These are phyloP conservation scores for Citrus sinensis DNA, from an alignment of 345 rosid genomes.

Conservation along the genomic window DNA sequence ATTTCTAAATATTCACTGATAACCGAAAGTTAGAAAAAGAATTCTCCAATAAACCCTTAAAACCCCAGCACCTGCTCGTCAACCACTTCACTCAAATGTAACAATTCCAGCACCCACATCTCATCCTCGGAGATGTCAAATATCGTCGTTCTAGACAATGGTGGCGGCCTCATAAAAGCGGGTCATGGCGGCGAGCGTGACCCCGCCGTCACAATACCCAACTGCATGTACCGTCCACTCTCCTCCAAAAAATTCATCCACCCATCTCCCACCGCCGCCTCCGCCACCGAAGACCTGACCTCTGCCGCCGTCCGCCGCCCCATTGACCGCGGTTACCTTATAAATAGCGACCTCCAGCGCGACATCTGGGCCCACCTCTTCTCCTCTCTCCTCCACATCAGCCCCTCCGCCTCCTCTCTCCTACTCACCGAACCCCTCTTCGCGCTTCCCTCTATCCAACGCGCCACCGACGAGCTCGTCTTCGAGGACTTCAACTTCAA, in stretches of 20 bases:
- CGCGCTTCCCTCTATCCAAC: slow-evolving; percentile 65
- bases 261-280: slow-evolving; percentile 41
- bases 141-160: slow-evolving; percentile 88
- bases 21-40: too few species aligned
- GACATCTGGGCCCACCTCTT: slow-evolving; percentile 90
- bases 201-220: slow-evolving; percentile 64
- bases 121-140: slow-evolving; percentile 39
- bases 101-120: background rate
- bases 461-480: slow-evolving; percentile 82
- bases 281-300: slow-evolving; percentile 64
- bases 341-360: slow-evolving; percentile 80
- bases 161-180: slow-evolving; percentile 77
- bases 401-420: slow-evolving; percentile 59
- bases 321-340: slow-evolving; percentile 89
- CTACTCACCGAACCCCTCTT: slow-evolving; percentile 80
- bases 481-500: slow-evolving; percentile 86
- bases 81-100: background rate
- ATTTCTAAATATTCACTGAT: too few species aligned
- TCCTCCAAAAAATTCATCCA: slow-evolving; percentile 71
- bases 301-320: slow-evolving; percentile 95
- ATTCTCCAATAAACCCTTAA: background rate
- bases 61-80: background rate
- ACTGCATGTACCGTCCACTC: slow-evolving; percentile 80
- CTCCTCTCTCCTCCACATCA: slow-evolving; percentile 52
- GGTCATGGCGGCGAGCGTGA: slow-evolving; percentile 86